Conservation (phyloP, 1,284 basidiomycete species). For the Pascua sp. region DNA sequence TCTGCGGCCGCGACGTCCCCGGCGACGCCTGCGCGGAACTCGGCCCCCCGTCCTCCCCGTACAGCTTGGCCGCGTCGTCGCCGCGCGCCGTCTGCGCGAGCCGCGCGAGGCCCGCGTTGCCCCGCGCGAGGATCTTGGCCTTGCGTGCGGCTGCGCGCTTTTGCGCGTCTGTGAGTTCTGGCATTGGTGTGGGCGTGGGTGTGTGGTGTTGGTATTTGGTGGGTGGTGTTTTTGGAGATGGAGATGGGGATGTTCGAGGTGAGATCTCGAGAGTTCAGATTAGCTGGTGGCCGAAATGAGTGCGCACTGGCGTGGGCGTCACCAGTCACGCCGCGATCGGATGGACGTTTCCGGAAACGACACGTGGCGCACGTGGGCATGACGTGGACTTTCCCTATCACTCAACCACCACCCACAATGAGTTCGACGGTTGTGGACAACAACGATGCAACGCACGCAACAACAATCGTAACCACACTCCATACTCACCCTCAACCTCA, state of each 20-base stretch:
- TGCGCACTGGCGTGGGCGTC: no score
- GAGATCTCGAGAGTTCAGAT: not conserved
- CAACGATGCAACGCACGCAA: not conserved
- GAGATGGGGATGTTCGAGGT: not conserved
- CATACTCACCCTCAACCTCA: no score
- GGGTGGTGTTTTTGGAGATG: not conserved
- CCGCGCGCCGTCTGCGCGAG: conserved; percentile 48
- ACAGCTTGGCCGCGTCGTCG: conserved; percentile 45
- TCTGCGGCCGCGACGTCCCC: not conserved
- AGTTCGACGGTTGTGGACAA: not conserved
- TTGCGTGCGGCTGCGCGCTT: conserved; percentile 47
- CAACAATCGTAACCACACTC: not conserved
- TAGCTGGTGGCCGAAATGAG: no score
- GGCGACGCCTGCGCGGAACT: not conserved
- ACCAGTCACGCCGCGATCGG: no score
- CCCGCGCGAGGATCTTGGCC: conserved; percentile 49
- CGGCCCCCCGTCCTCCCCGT: conserved; percentile 25
- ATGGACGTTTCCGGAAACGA: not conserved
- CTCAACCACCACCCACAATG: not conserved
- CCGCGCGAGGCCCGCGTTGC: conserved; percentile 43
- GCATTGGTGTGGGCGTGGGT: conserved; percentile 17
- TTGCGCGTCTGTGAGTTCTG: conserved; percentile 36
- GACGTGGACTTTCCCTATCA: not conserved
- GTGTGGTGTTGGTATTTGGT: not conserved
- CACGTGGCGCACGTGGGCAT: not conserved